These are phyloP conservation scores for Tetrapisispora fleetii DNA, from an alignment of 805 yeast genomes.

Conservation along the genomic window DNA sequence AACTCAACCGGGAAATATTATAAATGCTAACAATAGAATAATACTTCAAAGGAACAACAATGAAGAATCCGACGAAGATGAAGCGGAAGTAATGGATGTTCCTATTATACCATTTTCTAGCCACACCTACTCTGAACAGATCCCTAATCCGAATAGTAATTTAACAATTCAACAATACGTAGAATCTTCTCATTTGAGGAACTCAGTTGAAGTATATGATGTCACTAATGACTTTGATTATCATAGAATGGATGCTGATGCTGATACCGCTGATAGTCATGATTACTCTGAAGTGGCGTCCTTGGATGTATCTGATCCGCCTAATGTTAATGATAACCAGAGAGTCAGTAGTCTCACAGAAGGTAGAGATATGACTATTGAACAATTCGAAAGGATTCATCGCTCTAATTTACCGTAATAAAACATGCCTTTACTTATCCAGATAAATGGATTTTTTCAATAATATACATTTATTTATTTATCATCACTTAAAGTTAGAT, in stretches of 20 bases:
- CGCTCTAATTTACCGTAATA: constrained; percentile 3
- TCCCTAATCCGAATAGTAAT: constrained; percentile 5
- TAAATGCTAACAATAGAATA: neutral
- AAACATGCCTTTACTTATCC: neutral
- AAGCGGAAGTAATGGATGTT: neutral
- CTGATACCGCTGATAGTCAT: constrained; percentile 17
- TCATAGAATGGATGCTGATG: constrained; percentile 28
- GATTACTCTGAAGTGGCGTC: constrained; percentile 9
- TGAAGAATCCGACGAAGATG: neutral
- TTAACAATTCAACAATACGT: constrained; percentile 19
- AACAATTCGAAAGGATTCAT: constrained; percentile 4
- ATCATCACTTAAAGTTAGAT: neutral
- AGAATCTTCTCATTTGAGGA: constrained; percentile 15
- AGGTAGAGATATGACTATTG: neutral
- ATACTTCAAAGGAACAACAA: neutral
- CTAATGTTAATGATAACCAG: constrained; percentile 8
- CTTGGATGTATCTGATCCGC: constrained; percentile 11
- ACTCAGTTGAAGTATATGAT: constrained; percentile 11
- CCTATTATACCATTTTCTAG: neutral
- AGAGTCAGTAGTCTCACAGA: constrained; percentile 10
- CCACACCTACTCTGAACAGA: neutral
- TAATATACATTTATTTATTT: neutral
- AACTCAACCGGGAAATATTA: neutral
- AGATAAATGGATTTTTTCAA: neutral
- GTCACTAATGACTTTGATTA: constrained; percentile 22